Base-by-base conservation (phyloP, 1,284 basidiomycete genomes). In the Ganoderma multipileum region DNA sequence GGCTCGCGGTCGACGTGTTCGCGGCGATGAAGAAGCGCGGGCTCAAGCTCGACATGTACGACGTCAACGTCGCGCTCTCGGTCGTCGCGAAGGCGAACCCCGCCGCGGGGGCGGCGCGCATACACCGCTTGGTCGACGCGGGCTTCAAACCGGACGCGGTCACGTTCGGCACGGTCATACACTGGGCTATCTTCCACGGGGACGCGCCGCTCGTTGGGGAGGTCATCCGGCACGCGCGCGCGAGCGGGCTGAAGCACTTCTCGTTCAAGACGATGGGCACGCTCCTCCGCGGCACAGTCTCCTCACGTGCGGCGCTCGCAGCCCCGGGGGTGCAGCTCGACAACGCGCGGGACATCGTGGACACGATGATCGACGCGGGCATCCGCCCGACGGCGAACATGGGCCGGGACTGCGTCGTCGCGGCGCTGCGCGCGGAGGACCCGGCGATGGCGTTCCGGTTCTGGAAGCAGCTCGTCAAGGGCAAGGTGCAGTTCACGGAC, bases 61-160 rank as follows among this genome's bases (percentile, higher is more conserved):
- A 93, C 74, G 79, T 90, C 64, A 91, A 91, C 74, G 85, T 93
- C 62, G 84, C 83, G 59, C 81, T 93, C 62, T 81, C 81, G 3
- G 86, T 84, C 18, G 78, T 91, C 67, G 86, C 89, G 30, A 80
- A 82, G 71, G 77, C 84, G 71, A 79, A 85, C 64, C 85, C 89
- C 28, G 77, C 77, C 18, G 75, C 75, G 16, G 91, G 86, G 6
- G 80, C 79, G 16, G 73, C 69, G 30, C 81, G 89, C 73, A 76
- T 92, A 41, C 75, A 81, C 61, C 80, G 80, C 38, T 90, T 92
- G 86, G 68, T 80, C 0, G 71, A 78, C 20, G 73, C 74, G 30
- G 86, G 87, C n/a, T 68, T 90, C 54, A 72, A 74, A 54, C 88
- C 89, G 1, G 85, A 88, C 75, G 77, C 76, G 26, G 82, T 87